These are phyloP conservation scores for Hyaloscypha bicolor DNA, from an alignment of 495 filamentous ascomycete species.

Conservation along the genomic window DNA sequence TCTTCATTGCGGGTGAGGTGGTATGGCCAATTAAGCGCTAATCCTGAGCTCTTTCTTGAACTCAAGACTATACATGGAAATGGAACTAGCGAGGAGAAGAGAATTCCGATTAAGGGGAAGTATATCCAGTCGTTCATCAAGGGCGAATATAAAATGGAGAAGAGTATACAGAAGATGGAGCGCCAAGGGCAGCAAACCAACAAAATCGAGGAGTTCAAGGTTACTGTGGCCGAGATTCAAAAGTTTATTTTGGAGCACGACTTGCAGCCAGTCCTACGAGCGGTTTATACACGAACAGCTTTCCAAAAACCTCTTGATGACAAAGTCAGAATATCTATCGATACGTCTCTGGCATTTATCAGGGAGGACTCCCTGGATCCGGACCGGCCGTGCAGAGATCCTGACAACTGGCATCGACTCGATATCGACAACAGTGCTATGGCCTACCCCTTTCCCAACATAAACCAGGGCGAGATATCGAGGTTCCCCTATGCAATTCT, in stretches of 20 bases:
- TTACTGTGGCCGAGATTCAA: conserved; percentile 76
- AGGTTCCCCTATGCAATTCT: conserved; percentile 88
- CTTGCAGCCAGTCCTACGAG: conserved; percentile 83
- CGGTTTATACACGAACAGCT: conserved; percentile 91
- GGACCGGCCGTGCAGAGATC: conserved; percentile 84
- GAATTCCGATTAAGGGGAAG: conserved; percentile 87
- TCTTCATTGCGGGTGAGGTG: conserved; percentile 86
- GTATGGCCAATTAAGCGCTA: conserved; percentile 81
- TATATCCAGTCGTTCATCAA: conserved; percentile 88
- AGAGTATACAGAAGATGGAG: conserved; percentile 81
- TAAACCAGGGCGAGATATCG: conserved; percentile 90
- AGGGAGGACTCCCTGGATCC: conserved; percentile 85
- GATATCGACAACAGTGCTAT: conserved; percentile 86
- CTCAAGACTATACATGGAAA: conserved; percentile 83
- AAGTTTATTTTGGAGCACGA: conserved; percentile 74
- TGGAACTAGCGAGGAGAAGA: conserved; percentile 72
- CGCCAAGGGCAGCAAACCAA: conserved; percentile 60
- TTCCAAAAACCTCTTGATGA: conserved; percentile 96
- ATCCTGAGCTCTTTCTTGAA: conserved; percentile 79
- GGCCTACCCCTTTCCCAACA: conserved; percentile 80
- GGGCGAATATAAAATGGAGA: conserved; percentile 90
- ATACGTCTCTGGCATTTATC: conserved; percentile 90
- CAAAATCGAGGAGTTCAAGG: conserved; percentile 68
- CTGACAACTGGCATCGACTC: conserved; percentile 83
- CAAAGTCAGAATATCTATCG: conserved; percentile 86